Evolutionary conservation across 2,329 filamentous ascomycete species (phyloP), one percentile per base, ranked within the genome.

Genomic region (Annulohypoxylon truncatum): DNA sequence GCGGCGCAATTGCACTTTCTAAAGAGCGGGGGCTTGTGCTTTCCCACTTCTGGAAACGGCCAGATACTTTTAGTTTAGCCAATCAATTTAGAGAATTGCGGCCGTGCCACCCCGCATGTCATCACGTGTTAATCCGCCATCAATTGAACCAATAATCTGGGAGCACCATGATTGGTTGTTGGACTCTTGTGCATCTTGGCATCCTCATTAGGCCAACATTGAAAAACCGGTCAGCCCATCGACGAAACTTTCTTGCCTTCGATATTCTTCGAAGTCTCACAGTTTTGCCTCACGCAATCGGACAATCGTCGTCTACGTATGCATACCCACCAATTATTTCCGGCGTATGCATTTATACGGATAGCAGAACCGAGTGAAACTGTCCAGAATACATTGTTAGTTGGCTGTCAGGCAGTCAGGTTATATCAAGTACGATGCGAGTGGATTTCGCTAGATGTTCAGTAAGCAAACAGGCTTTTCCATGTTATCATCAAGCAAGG

Each of bases 11-110:
- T 48, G 55, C 60, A 63, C 42, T 47, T 46, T 52, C 26, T n/a
- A 51, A 67, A 54, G 18, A 29, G 52, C 35, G 52, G 35, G 35
- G 51, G 29, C 15, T 63, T 9, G 46, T 15, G 47, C 28, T 22
- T 64, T 31, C 44, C 18, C 53, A 33, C 24, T 67, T 69, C 67
- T 70, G 65, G 67, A 70, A 70, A 66, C 64, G 58, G 64, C 67
- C n/a, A 70, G 64, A 61, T 29, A 28, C 38, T 42, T 33, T 26
- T 44, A 48, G 26, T 33, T 63, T 0, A 29, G 40, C 61, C 67
- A 69, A 67, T 63, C 47, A 61, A 28, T 20, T 15, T 1, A 5
- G n/a, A 26, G 22, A 15, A 48, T 46, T 46, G 10, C 2, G 10
- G 42, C 59, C 65, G 48, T 58, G 55, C 54, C 58, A 67, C 64